Base-by-base conservation (phyloP, 805 yeast genomes). In the Starmerella bacillaris region DNA sequence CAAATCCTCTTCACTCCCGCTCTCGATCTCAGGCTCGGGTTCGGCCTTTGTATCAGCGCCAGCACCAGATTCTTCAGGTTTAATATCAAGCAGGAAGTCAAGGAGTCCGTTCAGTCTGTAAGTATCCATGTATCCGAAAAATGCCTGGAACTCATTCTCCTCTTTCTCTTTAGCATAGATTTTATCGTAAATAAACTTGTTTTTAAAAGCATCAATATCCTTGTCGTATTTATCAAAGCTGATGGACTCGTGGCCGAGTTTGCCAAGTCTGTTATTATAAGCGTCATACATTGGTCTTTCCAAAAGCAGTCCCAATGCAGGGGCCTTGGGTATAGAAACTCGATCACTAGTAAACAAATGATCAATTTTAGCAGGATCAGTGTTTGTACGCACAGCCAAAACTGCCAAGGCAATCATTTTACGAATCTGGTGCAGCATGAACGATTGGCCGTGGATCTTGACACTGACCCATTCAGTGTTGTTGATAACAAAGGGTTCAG, bases 361-460 rank as follows among this genome's bases (percentile, higher is more conserved):
- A 6, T 60, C 52, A 42, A 89, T 78, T 48, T 93, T 70, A 18
- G 67, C 67, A 21, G 69, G 51, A 3, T 95, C 93, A 51, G 84
- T 72, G 8, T 93, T 89, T 15, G 89, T 74, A 51, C 98, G 68
- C 17, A 86, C 73, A 14, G 78, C 71, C 38, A 86, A 63, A 0
- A 84, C 70, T 1, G 92, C 93, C 92, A 86, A 76, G 17, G 94
- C 86, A 40, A 89, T 80, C 96, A 89, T 89, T 54, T 89, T 89
- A 54, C 98, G 73, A 51, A 89, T 89, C 64, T 86, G 98, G 59
- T 86, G 96, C 43, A 89, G 65, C 96, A 89, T 89, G 57, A 89
- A 89, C 3, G 94, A 80, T 59, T 89, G 98, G 5, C 98, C 98
- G 55, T 89, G 98, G 45, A 89, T 80, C 60, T 86, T 84, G 50